Conservation (phyloP, 352 stramenopile genomes). For the Pythium sukuiense region DNA sequence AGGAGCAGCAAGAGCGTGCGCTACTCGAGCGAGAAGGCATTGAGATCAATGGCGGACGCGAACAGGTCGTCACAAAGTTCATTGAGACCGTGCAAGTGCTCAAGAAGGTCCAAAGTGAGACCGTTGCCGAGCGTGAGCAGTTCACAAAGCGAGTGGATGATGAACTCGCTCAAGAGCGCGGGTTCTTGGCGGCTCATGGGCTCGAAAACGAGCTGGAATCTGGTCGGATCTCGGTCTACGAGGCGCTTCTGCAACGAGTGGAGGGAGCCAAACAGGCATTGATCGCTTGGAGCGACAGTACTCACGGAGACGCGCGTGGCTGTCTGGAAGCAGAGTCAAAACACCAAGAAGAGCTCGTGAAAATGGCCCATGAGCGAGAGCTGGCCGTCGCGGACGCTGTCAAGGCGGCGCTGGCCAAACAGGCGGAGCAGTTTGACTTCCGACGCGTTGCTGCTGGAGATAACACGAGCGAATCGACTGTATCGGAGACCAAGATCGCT, state of each 20-base stretch:
- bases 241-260: constrained; percentile 10
- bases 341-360: constrained; percentile 3
- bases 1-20: constrained; percentile 32
- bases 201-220: neutral
- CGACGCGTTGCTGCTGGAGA: constrained; percentile 22
- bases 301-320: constrained; percentile 11
- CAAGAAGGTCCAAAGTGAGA: neutral
- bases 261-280: constrained; percentile 5
- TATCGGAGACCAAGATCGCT: constrained; percentile 18
- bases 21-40: constrained; percentile 36
- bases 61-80: constrained; percentile 29
- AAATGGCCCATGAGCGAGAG: constrained; percentile 7
- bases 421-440: constrained; percentile 51
- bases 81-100: constrained; percentile 20
- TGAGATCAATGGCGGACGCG: constrained; percentile 15
- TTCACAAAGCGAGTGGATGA: neutral
- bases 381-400: constrained; percentile 4
- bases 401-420: constrained; percentile 36
- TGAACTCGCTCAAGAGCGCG: neutral
- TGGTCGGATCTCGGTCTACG: constrained; percentile 14
- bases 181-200: constrained; percentile 9
- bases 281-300: constrained; percentile 15
- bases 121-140: neutral
- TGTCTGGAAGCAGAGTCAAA: constrained; percentile 14
- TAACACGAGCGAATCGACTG: neutral